These are phyloP conservation scores for Pisolithus albus DNA, from an alignment of 768 basidiomycete species.

Conservation along the genomic window DNA sequence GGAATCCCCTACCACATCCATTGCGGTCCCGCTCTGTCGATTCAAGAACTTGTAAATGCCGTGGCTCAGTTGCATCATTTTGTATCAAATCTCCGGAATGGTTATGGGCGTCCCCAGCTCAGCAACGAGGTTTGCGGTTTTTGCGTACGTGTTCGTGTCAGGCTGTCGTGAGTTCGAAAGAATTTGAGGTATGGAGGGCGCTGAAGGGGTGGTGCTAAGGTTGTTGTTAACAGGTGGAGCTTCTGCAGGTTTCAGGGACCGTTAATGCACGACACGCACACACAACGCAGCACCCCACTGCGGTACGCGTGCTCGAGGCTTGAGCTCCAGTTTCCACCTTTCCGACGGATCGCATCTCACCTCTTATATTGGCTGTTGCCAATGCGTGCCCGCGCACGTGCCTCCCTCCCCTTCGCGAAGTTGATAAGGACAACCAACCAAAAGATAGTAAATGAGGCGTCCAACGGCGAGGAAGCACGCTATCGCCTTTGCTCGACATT, in stretches of 20 bases:
- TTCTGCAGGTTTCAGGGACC: not conserved
- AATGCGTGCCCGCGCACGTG: not conserved
- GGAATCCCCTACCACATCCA: not conserved
- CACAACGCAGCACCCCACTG: not conserved
- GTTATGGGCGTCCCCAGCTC: not conserved
- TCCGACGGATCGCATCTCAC: not conserved
- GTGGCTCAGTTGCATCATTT: not conserved
- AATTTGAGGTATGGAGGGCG: too few species aligned
- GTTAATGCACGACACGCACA: too few species aligned
- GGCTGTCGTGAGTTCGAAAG: too few species aligned
- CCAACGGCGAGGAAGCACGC: not conserved
- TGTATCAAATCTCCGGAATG: not conserved
- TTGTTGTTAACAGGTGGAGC: not conserved
- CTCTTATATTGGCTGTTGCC: not conserved
- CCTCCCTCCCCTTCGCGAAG: not conserved
- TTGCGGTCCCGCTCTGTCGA: not conserved
- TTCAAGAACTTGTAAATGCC: constrained; percentile 1
- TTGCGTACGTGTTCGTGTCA: too few species aligned
- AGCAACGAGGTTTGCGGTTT: too few species aligned
- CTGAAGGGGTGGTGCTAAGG: not conserved
- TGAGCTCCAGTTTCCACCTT: not conserved
- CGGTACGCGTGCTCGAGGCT: not conserved
- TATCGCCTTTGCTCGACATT: not conserved
- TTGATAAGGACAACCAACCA: not conserved
- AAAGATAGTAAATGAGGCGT: not conserved